Base-by-base conservation (phyloP, 768 basidiomycete genomes). In the Austroboletus eburneus region DNA sequence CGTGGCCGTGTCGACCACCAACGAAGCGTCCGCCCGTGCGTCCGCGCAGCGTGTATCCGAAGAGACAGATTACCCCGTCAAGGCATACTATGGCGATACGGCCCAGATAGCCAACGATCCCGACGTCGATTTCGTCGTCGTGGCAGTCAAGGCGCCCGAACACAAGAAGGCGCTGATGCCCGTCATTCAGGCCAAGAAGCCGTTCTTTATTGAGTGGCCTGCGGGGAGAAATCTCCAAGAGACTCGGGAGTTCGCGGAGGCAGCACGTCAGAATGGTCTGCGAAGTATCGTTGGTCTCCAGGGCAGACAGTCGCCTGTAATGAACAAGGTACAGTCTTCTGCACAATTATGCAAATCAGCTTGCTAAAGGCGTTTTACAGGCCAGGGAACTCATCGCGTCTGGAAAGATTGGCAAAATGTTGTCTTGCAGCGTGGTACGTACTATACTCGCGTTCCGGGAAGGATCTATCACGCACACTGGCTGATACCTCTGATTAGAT, bases 71-170 rank as follows among this genome's bases (percentile, higher is more conserved):
- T 22, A 40, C 42, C 45, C 49, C 22, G 38, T 52, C 37, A 52
- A 52, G 23, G 49, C 45, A 3, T 51, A 51, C 38, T 29, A 40
- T 4, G 52, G 49, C 9, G 51, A 53, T 22, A 51, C 49, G 9
- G n/a, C 41, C 14, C 49, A 51, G 32, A 51, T 53, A 13, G 52
- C 52, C 17, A 52, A 36, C 23, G 52, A 53, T 40, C 44, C 52
- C 18, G 52, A 53, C 18, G 50, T 53, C 20, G 44, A 53, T 10
- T 39, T 53, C 14, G 49, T 53, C 37, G 17, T 53, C 41, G 51
- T 53, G 24, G 36, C 45, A 3, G 52, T 46, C 42, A 52, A 39
- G 29, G 49, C 49, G 5, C 50, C 45, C 0, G 37, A 52, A 7
- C 52, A 53, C 42, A 46, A 25, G 33, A 25, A 39, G 2, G 49